Evolutionary conservation across 768 basidiomycete genomes (phyloP), one percentile per base, ranked within the genome.

Genomic region (Auriscalpium orientale): DNA sequence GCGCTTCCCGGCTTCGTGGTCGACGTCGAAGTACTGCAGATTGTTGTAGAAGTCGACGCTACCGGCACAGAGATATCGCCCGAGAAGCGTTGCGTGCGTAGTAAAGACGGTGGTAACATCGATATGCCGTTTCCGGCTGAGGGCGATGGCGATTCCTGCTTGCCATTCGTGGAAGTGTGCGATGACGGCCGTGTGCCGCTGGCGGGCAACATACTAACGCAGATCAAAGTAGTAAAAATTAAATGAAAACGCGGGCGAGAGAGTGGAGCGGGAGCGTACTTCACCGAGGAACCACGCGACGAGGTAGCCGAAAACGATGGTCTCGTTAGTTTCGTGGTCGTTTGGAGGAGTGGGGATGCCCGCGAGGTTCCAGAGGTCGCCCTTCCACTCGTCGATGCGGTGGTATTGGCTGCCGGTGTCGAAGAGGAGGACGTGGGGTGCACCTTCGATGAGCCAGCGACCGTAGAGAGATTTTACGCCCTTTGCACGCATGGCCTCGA

Each of bases 81-180:
- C 97, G 56, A 99, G 89, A 38, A 99, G 85, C 9, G 97, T 99
- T 10, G 97, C 97, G 69, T 98, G 95, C 35, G 95, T 98, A 18
- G 95, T 98, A 74, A 98, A 98, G 64, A 98, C 89, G 68, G 97
- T 98, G 46, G 95, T 98, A 61, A 99, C 87, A 72, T 99, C 97
- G 67, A 99, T 87, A 68, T 97, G 95, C 52, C 97, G 82, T 73
- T 97, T 98, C 61, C 97, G 80, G 72, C 92, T 95, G 13, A 98
- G 80, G 8, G 92, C 87, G 55, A 98, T 97, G 22, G 95, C 92
- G 47, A 97, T 83, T 46, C 95, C 95, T 9, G 94, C 95, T 69
- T 98, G 97, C 97, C 97, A 99, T 72, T 99, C 97, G 71, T 99
- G 97, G 77, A 99, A 97, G 72, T 99, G 97, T 62, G 94, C 95